Base-by-base conservation (phyloP, 495 filamentous ascomycete species). In the Oleoguttula mirabilis region DNA sequence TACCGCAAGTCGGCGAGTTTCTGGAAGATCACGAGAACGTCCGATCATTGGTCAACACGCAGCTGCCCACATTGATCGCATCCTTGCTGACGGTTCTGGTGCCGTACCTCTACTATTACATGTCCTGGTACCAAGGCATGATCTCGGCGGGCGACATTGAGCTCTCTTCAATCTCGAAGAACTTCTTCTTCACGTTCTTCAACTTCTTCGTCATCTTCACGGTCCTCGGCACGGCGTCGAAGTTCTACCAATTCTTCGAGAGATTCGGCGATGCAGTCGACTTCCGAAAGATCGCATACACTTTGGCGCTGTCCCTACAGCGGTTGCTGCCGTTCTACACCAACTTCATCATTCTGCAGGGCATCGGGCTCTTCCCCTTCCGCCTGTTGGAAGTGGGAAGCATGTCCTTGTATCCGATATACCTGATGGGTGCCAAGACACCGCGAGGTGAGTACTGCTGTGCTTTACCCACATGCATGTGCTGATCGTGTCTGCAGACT, bases 151-250 rank as follows among this genome's bases (percentile, higher is more conserved):
- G 81, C 19, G 92, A 99, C 43, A 75, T 96, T n/a, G 92, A 95
- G 55, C 72, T 96, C 8, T 95, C 88, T 6, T 68, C 86, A 30
- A 87, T 96, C 57, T 93, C 85, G 43, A 99, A 99, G 67, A 99
- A 95, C 57, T 99, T 95, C 64, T 95, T 95, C 71, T 99, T 96
- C 62, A 85, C 82, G 23, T 99, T 99, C 67, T 95, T 96, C 75
- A 99, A 99, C 64, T 77, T 95, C 17, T 99, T 99, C 65, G 67
- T 96, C 39, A 71, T 95, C 32, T 95, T 95, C 58, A 94, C 90
- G 2, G 75, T 92, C 20, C 81, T 93, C 32, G 85, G 88, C 36
- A 85, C 87, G 21, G 85, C 80, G 5, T 72, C 72, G n/a, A 68
- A 65, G 21, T 76, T 80, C 45, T 70, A 80, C 27, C 68, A 72